Evolutionary conservation across 2,329 filamentous ascomycete genomes (phyloP).

Genomic region (Acrodontium crateriforme): DNA sequence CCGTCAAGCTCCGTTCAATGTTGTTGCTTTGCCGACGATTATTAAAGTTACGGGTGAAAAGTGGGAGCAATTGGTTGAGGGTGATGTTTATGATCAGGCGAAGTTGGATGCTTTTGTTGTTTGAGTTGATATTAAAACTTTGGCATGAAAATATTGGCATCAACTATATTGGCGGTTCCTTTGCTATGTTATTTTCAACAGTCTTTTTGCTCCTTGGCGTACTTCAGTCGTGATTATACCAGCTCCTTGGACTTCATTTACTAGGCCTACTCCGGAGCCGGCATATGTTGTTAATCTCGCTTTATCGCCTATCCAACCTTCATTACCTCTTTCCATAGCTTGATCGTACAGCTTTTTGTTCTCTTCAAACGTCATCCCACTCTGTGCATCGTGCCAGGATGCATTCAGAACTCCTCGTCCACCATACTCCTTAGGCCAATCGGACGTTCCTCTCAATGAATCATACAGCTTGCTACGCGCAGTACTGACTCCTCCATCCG

Average conservation of each 20-base stretch:
- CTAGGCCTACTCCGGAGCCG: constrained; percentile 46
- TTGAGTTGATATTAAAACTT: too few species aligned
- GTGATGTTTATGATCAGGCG: too few species aligned
- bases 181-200: too few species aligned
- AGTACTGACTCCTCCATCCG: constrained; percentile 39
- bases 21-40: too few species aligned
- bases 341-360: constrained; percentile 33
- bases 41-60: too few species aligned
- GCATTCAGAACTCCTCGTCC: constrained; percentile 44
- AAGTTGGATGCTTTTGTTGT: too few species aligned
- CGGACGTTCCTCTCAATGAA: constrained; percentile 38
- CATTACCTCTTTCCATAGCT: constrained; percentile 37
- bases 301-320: constrained; percentile 38
- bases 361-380: constrained; percentile 29
- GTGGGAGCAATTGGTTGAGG: too few species aligned
- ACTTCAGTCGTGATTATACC: constrained; percentile 39
- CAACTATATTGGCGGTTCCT: too few species aligned
- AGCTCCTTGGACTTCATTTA: constrained; percentile 37
- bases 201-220: constrained; percentile 23
- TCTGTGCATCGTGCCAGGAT: constrained; percentile 25
- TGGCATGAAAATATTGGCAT: too few species aligned
- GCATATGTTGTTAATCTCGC: constrained; percentile 49
- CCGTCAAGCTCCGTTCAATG: too few species aligned
- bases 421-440: constrained; percentile 45
- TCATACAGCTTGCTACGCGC: constrained; percentile 39